phyloP scores from a whole-genome alignment of 768 basidiomycete genomes.

The Coprinopsis sp. region DNA sequence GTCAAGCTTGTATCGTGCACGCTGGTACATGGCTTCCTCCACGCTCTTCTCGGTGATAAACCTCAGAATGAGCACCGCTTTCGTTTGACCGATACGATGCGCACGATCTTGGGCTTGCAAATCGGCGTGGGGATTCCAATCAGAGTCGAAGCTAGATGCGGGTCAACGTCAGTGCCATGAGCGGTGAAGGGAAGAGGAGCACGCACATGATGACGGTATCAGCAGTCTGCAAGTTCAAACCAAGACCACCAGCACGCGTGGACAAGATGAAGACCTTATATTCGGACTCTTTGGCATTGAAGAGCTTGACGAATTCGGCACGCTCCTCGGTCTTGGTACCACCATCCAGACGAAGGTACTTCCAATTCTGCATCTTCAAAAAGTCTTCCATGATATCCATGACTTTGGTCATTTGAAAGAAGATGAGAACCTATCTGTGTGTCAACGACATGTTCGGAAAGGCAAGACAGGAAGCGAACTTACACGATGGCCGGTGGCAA shows the following conservation, averaged over 20 bases:
- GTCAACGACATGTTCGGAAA: slow-evolving; percentile 6
- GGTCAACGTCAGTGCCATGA: slow-evolving; percentile 9
- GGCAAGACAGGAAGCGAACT: slow-evolving; percentile 15
- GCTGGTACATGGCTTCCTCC: slow-evolving; percentile 95
- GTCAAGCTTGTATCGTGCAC: slow-evolving; percentile 93
- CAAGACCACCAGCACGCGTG: slow-evolving; percentile 89
- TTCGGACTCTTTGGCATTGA: slow-evolving; percentile 87
- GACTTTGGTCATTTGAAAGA: slow-evolving; percentile 99
- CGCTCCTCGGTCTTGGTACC: slow-evolving; percentile 95
- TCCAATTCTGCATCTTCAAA: slow-evolving; percentile 79
- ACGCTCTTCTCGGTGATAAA: slow-evolving; percentile 98
- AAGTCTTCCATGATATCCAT: slow-evolving; percentile 99
- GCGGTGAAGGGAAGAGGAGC: slow-evolving; percentile 1
- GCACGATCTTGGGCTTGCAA: slow-evolving; percentile 99
- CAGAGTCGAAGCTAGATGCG: slow-evolving; percentile 63
- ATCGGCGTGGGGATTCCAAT: slow-evolving; percentile 99
- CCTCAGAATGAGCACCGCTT: slow-evolving; percentile 92
- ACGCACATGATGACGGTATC: slow-evolving; percentile 94
- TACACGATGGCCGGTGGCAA: slow-evolving; percentile 86
- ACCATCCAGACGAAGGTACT: slow-evolving; percentile 91
- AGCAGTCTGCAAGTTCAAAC: slow-evolving; percentile 92
- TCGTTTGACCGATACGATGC: slow-evolving; percentile 99
- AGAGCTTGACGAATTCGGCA: slow-evolving; percentile 76
- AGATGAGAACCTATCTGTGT: slow-evolving; percentile 76
- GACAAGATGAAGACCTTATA: slow-evolving; percentile 91